Evolutionary conservation across 2,329 filamentous ascomycete species (phyloP), one percentile per base, ranked within the genome.

Genomic region (Catunica adiposa): DNA sequence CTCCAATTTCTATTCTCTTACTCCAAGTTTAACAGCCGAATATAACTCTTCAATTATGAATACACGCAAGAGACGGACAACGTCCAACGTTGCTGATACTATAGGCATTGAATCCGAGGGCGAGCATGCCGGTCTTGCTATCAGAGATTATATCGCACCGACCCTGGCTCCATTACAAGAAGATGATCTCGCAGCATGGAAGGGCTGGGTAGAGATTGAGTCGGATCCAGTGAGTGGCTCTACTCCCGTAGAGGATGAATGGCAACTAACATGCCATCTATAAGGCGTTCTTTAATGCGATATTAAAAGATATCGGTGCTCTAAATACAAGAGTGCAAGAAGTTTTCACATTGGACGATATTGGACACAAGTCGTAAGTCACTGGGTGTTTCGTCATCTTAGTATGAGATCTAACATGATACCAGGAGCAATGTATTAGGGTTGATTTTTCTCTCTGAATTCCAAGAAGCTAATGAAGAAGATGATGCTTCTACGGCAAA

Each of bases 361-460:
- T 79, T 7, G 75, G 76, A 54, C 70, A 89, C 29, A 70, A 71
- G n/a, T 68, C 73, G 40, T 70, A 90, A 31, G 78, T 82, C 5
- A 20, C 11, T 9, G 17, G 9, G 79, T 85, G 68, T 63, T 74
- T 7, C 40, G 25, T 47, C 20, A 42, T 31, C 17, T 8, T 34
- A 22, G 3, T 31, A 17, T 51, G 8, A 17, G 8, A 46, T 20
- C 34, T 53, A n/a, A 42, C 20, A 53, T 11, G 8, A 20, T n/a
- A 47, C 3, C 62, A 86, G 83, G 3, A 78, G 83, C 62, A 85
- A 86, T 1, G 76, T 92, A 1, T 81, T 87, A 62, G 90, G 90
- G 2, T 70, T 97, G n/a, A 84, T 98, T 52, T 92, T 97, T 60
- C 76, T 95, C 1, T 95, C 88, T 63, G 79, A 83, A 58, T 95